phyloP scores from a whole-genome alignment of 2,329 filamentous ascomycete genomes.

The Aureobasidium melanogenum region DNA sequence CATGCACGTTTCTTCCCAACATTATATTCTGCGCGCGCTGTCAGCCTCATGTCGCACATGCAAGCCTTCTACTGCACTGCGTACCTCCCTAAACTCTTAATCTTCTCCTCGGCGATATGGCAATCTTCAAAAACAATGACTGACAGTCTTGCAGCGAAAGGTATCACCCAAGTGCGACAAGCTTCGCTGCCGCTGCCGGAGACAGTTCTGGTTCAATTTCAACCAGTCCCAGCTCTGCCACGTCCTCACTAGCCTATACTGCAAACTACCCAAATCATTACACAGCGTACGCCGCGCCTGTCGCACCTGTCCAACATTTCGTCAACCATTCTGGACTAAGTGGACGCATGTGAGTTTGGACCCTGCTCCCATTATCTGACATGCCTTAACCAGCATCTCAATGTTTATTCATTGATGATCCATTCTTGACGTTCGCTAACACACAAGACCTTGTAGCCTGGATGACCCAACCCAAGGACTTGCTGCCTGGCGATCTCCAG shows the following conservation, averaged over 20 bases:
- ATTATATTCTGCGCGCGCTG: slow-evolving; percentile 9
- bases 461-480: slow-evolving; percentile 13
- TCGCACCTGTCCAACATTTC: slow-evolving; percentile 30
- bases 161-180: slow-evolving; percentile 35
- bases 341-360: slow-evolving; percentile 36
- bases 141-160: slow-evolving; percentile 27
- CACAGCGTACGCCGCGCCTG: slow-evolving; percentile 23
- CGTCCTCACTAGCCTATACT: slow-evolving; percentile 38
- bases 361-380: slow-evolving; percentile 17
- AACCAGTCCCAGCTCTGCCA: slow-evolving; percentile 43
- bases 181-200: slow-evolving; percentile 45
- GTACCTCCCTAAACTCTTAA: slow-evolving; percentile 7
- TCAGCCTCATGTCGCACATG: slow-evolving; percentile 16
- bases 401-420: slow-evolving; percentile 14
- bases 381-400: slow-evolving; percentile 7
- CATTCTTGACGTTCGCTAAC: slow-evolving; percentile 17
- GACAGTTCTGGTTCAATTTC: slow-evolving; percentile 47
- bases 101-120: background rate
- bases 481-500: slow-evolving; percentile 22
- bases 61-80: slow-evolving; percentile 11
- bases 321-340: slow-evolving; percentile 30
- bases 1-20: slow-evolving; percentile 10
- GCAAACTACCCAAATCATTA: slow-evolving; percentile 27
- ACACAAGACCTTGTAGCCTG: slow-evolving; percentile 4
- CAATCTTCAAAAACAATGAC: slow-evolving; percentile 14